Base-by-base conservation (phyloP, 805 yeast genomes). In the Starmerella gropengiesseri region DNA sequence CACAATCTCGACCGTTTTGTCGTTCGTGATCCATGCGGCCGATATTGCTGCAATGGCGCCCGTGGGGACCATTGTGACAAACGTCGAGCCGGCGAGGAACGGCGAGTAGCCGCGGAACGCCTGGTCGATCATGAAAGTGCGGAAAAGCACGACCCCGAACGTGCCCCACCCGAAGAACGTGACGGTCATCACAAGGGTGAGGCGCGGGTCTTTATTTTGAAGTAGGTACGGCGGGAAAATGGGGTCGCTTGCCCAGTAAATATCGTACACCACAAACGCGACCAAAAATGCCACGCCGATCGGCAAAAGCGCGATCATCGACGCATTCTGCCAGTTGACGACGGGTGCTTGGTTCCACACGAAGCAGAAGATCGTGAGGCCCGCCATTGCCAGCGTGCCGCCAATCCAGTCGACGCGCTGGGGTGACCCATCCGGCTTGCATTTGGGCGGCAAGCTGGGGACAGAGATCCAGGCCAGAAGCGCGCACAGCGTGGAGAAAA, bases 311-410 rank as follows among this genome's bases (percentile, higher is more conserved):
- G 62, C 23, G 0, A 80, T 63, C 25, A 77, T 70, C 49, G 80
- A 80, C 1, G 77, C 68, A 2, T 55, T 57, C 8, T 59, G 51
- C 87, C 87, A 81, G 16, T 86, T 84, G 4, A 65, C 77, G 4
- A 70, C 66, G 0, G 89, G 83, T 3, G 80, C 87, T 55, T 81
- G 86, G 53, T 77, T 81, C 75, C 84, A 75, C 1, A 75, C 75
- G 55, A 81, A 75, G 52, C 77, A 79, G 55, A 81, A 65, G 26
- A 81, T n/a, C n/a, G n/a, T 0, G 8, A 30, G 33, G 13, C 83
- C 86, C 9, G 62, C 43, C 4, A 80, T 70, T 5, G 84, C 86
- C 9, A 73, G 44, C 0, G 60, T 14, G 0, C 79, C 63, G n/a
- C 84, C 84, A 7, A 58, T 46, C 62, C 69, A 67, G 18, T 83